Percentiles rank a stretch among this genome's conserved stretches.
Conservation (phyloP, 129 eudicot species). For the Saposhnikovia divaricata region DNA sequence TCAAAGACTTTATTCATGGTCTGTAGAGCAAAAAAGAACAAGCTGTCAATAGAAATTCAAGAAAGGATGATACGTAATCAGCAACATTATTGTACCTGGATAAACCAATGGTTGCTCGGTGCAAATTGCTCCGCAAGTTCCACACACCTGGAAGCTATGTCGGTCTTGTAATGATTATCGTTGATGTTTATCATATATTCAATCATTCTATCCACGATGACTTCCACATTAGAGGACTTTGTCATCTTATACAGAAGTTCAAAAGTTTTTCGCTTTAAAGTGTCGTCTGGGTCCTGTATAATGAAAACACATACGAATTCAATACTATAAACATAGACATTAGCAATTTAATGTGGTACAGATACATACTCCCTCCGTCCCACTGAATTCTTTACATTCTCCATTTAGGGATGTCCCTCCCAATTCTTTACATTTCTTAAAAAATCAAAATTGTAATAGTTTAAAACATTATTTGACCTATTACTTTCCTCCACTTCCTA, state of each 20-base stretch:
- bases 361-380: not conserved
- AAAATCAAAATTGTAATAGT: not conserved
- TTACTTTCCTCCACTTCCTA: not conserved
- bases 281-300: conserved; percentile 96
- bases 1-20: conserved; percentile 95
- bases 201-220: conserved; percentile 97
- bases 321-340: not conserved
- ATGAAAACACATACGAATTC: conserved; percentile 11
- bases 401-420: not conserved
- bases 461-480: not conserved
- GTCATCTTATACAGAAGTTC: conserved; percentile 94
- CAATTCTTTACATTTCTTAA: not conserved
- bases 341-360: not conserved
- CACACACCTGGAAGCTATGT: conserved; percentile 97
- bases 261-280: conserved; percentile 95
- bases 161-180: conserved; percentile 95
- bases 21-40: conserved; percentile 34
- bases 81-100: conserved; percentile 50
- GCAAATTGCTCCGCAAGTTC: conserved; percentile 99
- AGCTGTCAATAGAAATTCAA: not conserved
- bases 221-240: conserved; percentile 95
- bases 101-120: conserved; percentile 98
- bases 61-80: not conserved
- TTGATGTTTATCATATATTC: conserved; percentile 93
- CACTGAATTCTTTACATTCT: not conserved